Base-by-base conservation (phyloP, 129 eudicot species). In the Silybum marianum region DNA sequence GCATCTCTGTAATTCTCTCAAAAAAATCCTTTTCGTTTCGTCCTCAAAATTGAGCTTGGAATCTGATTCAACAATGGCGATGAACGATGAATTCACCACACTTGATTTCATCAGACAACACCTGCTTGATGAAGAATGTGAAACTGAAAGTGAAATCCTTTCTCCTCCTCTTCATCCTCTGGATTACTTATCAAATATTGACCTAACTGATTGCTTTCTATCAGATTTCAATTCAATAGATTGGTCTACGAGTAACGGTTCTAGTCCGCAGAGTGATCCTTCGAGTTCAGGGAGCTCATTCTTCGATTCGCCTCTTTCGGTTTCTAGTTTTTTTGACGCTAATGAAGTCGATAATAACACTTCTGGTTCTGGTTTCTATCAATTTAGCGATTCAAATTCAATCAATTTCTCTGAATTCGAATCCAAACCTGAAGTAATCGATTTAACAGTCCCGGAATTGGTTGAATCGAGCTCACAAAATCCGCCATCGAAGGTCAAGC, bases 101-200 rank as follows among this genome's bases (percentile, higher is more conserved):
- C 69, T 89, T 16, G 88, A 89, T 78, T 73, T 80, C 85, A 87
- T 87, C 72, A 83, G 82, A 10, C 75, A 77, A 14, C 91, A 87
- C 75, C 86, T 87, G 1, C 63, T 90, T 19, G 87, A 85, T 0
- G 93, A 90, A 65, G 63, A 38, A 38, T 6, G 9, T 75, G 63
- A 38, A 38, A 38, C 8, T 0, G 42, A 58, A 58, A 58, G 2
- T n/a, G 66, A 81, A 67, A 21, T 69, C 18, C 9, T 23, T 2
- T 40, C 63, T 23, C 72, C 39, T 21, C 28, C 76, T 21, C 21
- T 66, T 74, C 60, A 63, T 32, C 74, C 75, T 30, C 21, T 46
- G 7, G 76, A 81, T 26, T 12, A 34, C 18, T 62, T 81, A 18
- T 72, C 36, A 19, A 16, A 39, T 60, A 72, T 54, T 22, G 79